Conservation (phyloP, 805 yeast genomes). For the Candida arabinofermentans region DNA sequence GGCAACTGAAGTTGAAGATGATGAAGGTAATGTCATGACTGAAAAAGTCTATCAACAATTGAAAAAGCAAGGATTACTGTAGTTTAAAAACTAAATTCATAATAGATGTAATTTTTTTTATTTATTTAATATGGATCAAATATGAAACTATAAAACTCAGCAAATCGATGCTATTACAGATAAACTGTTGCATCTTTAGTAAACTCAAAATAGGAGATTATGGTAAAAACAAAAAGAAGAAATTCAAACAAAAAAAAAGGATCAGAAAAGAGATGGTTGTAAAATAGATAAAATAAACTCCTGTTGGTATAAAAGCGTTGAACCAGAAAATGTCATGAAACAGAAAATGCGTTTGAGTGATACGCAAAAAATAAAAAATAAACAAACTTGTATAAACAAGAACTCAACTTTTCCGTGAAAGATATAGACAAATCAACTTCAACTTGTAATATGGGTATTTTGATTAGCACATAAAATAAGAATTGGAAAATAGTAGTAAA, state of each 20-base stretch:
- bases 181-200: no score
- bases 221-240: no score
- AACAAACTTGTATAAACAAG: no score
- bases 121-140: no score
- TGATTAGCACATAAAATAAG: neutral
- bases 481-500: neutral
- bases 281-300: neutral
- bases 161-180: no score
- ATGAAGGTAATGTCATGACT: slow-evolving; percentile 89
- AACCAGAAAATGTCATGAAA: neutral
- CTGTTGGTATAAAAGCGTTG: neutral
- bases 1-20: slow-evolving; percentile 83
- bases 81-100: slow-evolving; percentile 7
- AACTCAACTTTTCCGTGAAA: no score
- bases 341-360: neutral
- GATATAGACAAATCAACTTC: no score
- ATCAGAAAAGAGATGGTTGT: neutral
- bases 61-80: slow-evolving; percentile 81
- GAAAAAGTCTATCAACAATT: slow-evolving; percentile 78
- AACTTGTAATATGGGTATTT: no score
- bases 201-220: no score
- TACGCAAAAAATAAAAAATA: no score
- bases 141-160: no score
- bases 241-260: neutral
- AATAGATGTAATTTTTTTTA: no score